phyloP scores from a whole-genome alignment of 2,329 filamentous ascomycete species.

The Aspergillus sp. region DNA sequence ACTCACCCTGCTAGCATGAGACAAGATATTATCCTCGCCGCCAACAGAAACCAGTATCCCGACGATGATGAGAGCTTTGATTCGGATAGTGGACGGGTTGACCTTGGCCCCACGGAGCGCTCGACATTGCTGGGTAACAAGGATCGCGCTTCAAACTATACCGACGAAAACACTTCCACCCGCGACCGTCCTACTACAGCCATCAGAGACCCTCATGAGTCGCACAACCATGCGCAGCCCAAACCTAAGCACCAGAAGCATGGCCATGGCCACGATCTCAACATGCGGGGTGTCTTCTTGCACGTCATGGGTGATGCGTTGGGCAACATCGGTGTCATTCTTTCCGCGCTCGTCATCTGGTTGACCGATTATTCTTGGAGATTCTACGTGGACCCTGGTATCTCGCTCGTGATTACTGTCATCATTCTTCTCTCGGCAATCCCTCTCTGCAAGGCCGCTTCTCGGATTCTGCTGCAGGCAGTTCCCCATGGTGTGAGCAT shows the following conservation, averaged over 20 bases:
- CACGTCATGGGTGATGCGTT: conserved; percentile 60
- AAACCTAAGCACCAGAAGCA: conserved; percentile 65
- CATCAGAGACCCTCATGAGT: conserved; percentile 59
- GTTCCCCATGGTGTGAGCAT: conserved; percentile 87
- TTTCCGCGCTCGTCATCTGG: conserved; percentile 85
- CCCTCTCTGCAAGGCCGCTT: conserved; percentile 56
- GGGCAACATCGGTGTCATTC: conserved; percentile 54
- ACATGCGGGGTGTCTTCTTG: conserved; percentile 80
- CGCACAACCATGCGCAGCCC: conserved; percentile 79
- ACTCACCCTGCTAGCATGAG: conserved; percentile 90
- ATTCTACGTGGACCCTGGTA: conserved; percentile 86
- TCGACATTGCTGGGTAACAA: conserved; percentile 47
- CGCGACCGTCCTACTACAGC: conserved; percentile 18
- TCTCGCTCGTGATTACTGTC: conserved; percentile 91
- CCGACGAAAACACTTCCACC: conserved; percentile 31
- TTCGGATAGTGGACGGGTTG: conserved; percentile 59
- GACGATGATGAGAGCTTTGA: conserved; percentile 59
- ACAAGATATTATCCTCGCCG: conserved; percentile 91
- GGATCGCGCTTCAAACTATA: conserved; percentile 42
- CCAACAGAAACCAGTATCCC: conserved; percentile 68
- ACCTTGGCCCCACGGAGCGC: conserved; percentile 53
- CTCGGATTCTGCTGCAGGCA: conserved; percentile 87
- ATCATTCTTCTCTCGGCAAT: conserved; percentile 63
- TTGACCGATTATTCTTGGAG: conserved; percentile 79
- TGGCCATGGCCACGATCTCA: conserved; percentile 66